These are phyloP conservation scores for Fusarium nematophilum DNA, from an alignment of 2,329 filamentous ascomycete genomes.

Conservation along the genomic window DNA sequence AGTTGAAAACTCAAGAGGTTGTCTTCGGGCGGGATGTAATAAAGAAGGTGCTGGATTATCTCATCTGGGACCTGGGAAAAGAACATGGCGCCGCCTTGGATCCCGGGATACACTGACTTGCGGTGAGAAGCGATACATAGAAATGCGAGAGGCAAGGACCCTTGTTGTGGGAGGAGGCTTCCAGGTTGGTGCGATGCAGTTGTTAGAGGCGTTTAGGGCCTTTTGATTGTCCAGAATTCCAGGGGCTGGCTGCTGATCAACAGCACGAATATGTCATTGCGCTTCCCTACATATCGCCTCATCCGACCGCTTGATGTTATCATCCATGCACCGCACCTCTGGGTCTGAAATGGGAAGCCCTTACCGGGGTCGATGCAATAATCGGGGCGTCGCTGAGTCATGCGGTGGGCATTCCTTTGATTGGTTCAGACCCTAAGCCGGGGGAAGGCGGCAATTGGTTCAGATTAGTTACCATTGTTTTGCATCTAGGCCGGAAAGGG, in stretches of 20 bases:
- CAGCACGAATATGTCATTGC: constrained; percentile 35
- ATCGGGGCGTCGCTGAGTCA: constrained; percentile 19
- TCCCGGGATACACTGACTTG: constrained; percentile 10
- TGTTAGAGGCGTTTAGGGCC: constrained; percentile 1
- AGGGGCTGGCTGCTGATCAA: constrained; percentile 31
- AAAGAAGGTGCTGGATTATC: constrained; percentile 82
- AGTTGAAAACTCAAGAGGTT: constrained; percentile 60
- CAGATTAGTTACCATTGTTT: constrained; percentile 22
- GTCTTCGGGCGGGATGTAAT: constrained; percentile 68
- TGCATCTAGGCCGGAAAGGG: constrained; percentile 50
- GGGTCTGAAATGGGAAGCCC: constrained; percentile 17
- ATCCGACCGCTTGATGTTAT: constrained; percentile 31
- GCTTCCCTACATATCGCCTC: constrained; percentile 32
- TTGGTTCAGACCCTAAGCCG: constrained; percentile 4
- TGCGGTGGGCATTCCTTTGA: background rate
- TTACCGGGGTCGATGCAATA: constrained; percentile 33
- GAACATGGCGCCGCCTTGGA: constrained; percentile 45
- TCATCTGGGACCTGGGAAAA: constrained; percentile 78
- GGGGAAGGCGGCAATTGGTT: constrained; percentile 27
- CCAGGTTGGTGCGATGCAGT: constrained; percentile 5
- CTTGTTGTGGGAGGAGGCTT: constrained; percentile 9
- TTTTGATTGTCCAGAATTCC: constrained; percentile 16
- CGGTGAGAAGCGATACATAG: constrained; percentile 20
- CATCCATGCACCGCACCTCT: constrained; percentile 20
- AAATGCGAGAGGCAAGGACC: constrained; percentile 4